Evolutionary conservation across 495 filamentous ascomycete genomes (phyloP).

Genomic region (Hapsidospora chrysogenum): DNA sequence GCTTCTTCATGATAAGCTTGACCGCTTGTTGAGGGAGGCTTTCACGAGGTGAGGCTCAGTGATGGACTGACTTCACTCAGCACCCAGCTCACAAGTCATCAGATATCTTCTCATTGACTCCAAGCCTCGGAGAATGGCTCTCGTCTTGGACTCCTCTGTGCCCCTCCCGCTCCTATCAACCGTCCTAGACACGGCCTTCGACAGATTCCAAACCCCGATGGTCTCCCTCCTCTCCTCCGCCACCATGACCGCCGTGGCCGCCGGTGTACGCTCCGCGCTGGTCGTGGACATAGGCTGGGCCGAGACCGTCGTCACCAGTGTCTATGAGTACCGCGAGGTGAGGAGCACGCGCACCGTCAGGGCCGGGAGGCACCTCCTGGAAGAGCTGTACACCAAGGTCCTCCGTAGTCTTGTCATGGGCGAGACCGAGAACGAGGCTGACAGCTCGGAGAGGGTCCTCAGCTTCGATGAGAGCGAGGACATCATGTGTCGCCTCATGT

Average conservation of each 20-base stretch:
- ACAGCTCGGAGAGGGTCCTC: constrained; percentile 10
- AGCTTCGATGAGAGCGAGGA: constrained; percentile 70
- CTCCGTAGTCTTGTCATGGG: constrained; percentile 24
- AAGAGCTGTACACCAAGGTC: constrained; percentile 45
- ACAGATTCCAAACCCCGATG: constrained; percentile 61
- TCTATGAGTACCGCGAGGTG: constrained; percentile 84
- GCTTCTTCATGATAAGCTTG: constrained; percentile 74
- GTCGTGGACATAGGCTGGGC: constrained; percentile 85
- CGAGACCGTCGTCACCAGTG: constrained; percentile 62
- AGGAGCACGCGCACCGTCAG: constrained; percentile 47
- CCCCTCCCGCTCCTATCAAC: constrained; percentile 65
- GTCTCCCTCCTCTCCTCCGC: constrained; percentile 65
- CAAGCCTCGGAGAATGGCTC: constrained; percentile 48
- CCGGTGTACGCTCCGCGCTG: constrained; percentile 64
- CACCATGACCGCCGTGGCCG: constrained; percentile 52
- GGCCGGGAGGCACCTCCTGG: constrained; percentile 50
- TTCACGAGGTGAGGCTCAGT: constrained; percentile 59
- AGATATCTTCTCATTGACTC: constrained; percentile 66
- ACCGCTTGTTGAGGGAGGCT: constrained; percentile 67
- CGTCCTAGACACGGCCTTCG: constrained; percentile 59
- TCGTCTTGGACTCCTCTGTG: constrained; percentile 60
- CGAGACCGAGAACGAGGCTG: constrained; percentile 6
- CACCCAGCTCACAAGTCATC: constrained; percentile 4
- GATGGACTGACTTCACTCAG: not conserved
- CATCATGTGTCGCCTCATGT: constrained; percentile 51